Evolutionary conservation across 768 basidiomycete genomes (phyloP), one percentile per base, ranked within the genome.

Genomic region (Tricholoma sp.): DNA sequence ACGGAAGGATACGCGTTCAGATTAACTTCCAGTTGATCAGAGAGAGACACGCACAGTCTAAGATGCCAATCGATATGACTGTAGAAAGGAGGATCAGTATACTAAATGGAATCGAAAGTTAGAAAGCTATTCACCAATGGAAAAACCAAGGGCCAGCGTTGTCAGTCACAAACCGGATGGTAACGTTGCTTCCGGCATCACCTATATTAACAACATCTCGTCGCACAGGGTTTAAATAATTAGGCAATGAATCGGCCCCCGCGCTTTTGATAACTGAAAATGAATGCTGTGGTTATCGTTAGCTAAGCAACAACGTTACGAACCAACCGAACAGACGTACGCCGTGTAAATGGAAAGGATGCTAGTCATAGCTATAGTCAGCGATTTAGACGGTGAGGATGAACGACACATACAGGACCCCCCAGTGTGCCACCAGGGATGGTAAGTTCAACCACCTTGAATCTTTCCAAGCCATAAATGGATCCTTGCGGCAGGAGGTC

Each of bases 101-200:
- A 22, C 16, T n/a, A n/a, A n/a, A 46, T n/a, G 18, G 19, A 9
- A n/a, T n/a, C n/a, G n/a, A n/a, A n/a, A n/a, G n/a, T 29, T 29
- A 22, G 10, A 46, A 3, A 2, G 24, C 45, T 14, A n/a, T n/a
- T n/a, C 41, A 32, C 50, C 18, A 37, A 14, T 37, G 52, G 3
- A 39, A 24, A 27, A 52, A 65, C 76, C 82, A 83, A 18, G 80
- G 79, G 12, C 83, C 84, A 9, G 83, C 74, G 69, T 86, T 88
- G 66, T 88, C 82, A 1, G 85, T 81, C 19, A 66, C 63, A 70
- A 83, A 86, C 32, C 83, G 75, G 50, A 88, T 74, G n/a, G 78
- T 79, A 21, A 79, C 76, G 22, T 72, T 70, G 61, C 74, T 72
- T 11, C 59, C 62, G 0, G 57, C 37, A 24, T 29, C 24, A 14